These are phyloP conservation scores for Kingdonia uniflora DNA, from an alignment of 164 flowering plant species.

Conservation along the genomic window DNA sequence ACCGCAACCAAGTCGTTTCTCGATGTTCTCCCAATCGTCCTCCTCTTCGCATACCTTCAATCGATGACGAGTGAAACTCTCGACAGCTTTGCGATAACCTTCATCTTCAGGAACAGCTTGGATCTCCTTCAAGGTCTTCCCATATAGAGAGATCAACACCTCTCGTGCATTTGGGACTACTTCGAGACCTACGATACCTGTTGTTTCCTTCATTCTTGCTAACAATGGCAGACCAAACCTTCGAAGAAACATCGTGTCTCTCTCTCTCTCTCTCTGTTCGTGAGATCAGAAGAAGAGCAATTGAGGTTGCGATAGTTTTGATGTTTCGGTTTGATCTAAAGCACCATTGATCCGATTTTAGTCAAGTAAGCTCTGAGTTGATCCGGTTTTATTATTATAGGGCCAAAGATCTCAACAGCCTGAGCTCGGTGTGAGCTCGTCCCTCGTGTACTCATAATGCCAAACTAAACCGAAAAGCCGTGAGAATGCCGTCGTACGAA, in stretches of 20 bases:
- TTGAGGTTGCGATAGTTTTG: too few relatives aligned
- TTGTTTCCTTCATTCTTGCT: constrained; percentile 91
- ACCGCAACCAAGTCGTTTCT: constrained; percentile 78
- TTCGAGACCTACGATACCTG: constrained; percentile 92
- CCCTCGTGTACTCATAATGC: too few relatives aligned
- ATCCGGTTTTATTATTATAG: too few relatives aligned
- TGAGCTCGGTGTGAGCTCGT: too few relatives aligned
- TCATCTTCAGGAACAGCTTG: constrained; percentile 83
- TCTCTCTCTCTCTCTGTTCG: constrained; percentile 7
- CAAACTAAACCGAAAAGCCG: too few relatives aligned
- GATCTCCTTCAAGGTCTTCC: constrained; percentile 79
- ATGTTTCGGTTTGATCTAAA: too few relatives aligned
- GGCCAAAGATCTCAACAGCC: too few relatives aligned
- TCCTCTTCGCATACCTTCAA: constrained; percentile 80
- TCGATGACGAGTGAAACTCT: constrained; percentile 80
- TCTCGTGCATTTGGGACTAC: constrained; percentile 93
- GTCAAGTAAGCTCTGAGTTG: too few relatives aligned
- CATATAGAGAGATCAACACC: constrained; percentile 71
- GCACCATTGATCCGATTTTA: too few relatives aligned
- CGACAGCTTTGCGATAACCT: constrained; percentile 92
- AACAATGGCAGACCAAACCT: constrained; percentile 65
- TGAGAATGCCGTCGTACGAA: too few relatives aligned
- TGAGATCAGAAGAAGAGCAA: too few relatives aligned
- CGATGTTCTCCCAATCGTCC: constrained; percentile 85
- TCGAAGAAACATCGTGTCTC: constrained; percentile 53